Conservation (phyloP, 2,329 filamentous ascomycete species). For the Penicillium decumbens region DNA sequence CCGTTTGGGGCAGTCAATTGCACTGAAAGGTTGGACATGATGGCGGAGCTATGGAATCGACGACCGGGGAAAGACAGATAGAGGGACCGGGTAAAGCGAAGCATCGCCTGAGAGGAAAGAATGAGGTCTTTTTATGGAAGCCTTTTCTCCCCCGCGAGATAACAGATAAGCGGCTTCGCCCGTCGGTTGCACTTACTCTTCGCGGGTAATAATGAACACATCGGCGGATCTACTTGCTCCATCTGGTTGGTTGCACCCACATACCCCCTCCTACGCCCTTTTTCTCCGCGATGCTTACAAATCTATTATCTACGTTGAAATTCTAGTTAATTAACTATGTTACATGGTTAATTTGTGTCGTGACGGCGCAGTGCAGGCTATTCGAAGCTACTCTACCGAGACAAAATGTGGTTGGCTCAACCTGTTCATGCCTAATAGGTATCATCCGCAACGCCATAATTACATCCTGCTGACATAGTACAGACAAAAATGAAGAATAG, state of each 20-base stretch:
- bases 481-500: neutral
- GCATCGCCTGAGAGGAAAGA: constrained; percentile 7
- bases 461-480: neutral
- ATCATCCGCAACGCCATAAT: neutral
- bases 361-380: neutral
- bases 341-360: no score
- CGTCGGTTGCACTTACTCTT: constrained; percentile 36
- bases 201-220: constrained; percentile 15
- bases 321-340: neutral
- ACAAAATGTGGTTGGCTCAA: neutral
- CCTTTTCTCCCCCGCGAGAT: constrained; percentile 8
- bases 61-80: constrained; percentile 1
- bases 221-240: constrained; percentile 1
- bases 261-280: neutral
- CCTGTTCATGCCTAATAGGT: neutral
- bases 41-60: constrained; percentile 27
- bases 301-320: neutral
- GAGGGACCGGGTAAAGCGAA: constrained; percentile 2
- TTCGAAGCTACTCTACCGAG: neutral
- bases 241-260: constrained; percentile 11
- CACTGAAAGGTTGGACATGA: constrained; percentile 38
- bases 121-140: constrained; percentile 6
- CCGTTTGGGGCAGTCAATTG: constrained; percentile 73
- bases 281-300: neutral
- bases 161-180: constrained; percentile 19